A percentile compares a stretch with the other conserved stretches of the same genome.
These are phyloP conservation scores for Phytophthora chlamydospora DNA, from an alignment of 352 stramenopile species.

Conservation along the genomic window DNA sequence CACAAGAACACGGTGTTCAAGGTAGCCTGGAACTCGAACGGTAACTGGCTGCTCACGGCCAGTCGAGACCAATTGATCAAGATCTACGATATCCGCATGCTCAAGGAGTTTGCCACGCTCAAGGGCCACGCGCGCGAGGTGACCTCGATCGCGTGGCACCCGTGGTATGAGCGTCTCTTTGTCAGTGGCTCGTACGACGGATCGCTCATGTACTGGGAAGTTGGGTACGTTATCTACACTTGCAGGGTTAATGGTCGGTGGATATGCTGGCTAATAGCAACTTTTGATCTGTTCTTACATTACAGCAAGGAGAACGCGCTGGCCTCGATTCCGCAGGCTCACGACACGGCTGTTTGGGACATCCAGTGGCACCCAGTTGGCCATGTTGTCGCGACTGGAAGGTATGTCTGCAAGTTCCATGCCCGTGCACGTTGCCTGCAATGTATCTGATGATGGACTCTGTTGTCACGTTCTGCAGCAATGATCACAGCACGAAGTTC, in stretches of 20 bases:
- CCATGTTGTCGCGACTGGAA: slow-evolving; percentile 95
- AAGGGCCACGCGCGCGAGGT: slow-evolving; percentile 97
- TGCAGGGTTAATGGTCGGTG: not conserved
- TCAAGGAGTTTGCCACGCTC: slow-evolving; percentile 95
- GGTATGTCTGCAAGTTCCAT: slow-evolving; percentile 33
- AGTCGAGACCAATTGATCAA: slow-evolving; percentile 98
- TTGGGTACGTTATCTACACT: slow-evolving; percentile 68
- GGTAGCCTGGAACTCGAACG: slow-evolving; percentile 97
- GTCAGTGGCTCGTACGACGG: slow-evolving; percentile 97
- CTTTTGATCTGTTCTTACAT: slow-evolving; percentile 23
- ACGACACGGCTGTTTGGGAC: slow-evolving; percentile 98
- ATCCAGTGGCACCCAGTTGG: slow-evolving; percentile 98
- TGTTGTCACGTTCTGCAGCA: slow-evolving; percentile 46
- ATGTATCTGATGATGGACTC: slow-evolving; percentile 4
- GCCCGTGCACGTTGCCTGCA: not conserved
- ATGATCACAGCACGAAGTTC: slow-evolving; percentile 98
- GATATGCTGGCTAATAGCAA: not conserved
- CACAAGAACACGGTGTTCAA: slow-evolving; percentile 99
- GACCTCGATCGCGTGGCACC: slow-evolving; percentile 97
- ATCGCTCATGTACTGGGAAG: slow-evolving; percentile 97
- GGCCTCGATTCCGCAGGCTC: slow-evolving; percentile 89
- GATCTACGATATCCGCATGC: slow-evolving; percentile 98
- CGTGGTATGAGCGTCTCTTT: slow-evolving; percentile 96
- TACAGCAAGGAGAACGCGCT: slow-evolving; percentile 82
- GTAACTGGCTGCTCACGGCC: slow-evolving; percentile 97